Evolutionary conservation across 2,329 filamentous ascomycete species (phyloP), one percentile per base, ranked within the genome.

Genomic region (Cercospora sp.): DNA sequence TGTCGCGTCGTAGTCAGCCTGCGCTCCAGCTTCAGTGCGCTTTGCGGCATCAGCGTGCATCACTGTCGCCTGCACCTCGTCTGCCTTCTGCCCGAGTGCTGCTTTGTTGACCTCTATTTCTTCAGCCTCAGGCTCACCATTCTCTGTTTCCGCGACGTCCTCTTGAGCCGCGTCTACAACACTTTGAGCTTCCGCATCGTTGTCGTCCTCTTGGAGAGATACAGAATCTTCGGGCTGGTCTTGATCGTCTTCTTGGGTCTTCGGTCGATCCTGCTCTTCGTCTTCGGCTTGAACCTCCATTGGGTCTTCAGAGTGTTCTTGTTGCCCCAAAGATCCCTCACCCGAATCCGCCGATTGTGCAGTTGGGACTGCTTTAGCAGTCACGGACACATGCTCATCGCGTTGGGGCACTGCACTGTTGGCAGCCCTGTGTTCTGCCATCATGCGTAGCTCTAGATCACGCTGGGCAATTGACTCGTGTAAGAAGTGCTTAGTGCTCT

Each of bases 381-480:
- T 55, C 21, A 34, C 6, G 10, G 45, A 55, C 10, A 53, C 49
- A 26, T 26, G 12, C 32, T 49, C 53, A 3, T 61, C n/a, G 34
- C 7, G 34, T 43, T 24, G 53, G 21, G 26, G 18, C 2, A 21
- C 5, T 5, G 40, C 34, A 28, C 21, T 10, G 34, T 60, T 28
- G 24, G n/a, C 16, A 26, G 32, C 45, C 6, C 21, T 21, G n/a
- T 55, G n/a, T 30, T 34, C 37, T 30, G 45, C 64, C 5, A 61
- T 18, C 30, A 32, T 55, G 26, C 30, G 34, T 26, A 21, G 18
- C 32, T 66, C 57, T 4, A 69, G 63, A 16, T 69, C 67, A 30
- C 55, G 58, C n/a, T 57, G 53, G 30, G 59, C 60, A 8, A 69
- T 30, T 32, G 61, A 58, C 18, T 28, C 49, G 16, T 60, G 63